These are phyloP conservation scores for Oryza punctata DNA, from an alignment of 176 grass and related monocot species.

Conservation along the genomic window DNA sequence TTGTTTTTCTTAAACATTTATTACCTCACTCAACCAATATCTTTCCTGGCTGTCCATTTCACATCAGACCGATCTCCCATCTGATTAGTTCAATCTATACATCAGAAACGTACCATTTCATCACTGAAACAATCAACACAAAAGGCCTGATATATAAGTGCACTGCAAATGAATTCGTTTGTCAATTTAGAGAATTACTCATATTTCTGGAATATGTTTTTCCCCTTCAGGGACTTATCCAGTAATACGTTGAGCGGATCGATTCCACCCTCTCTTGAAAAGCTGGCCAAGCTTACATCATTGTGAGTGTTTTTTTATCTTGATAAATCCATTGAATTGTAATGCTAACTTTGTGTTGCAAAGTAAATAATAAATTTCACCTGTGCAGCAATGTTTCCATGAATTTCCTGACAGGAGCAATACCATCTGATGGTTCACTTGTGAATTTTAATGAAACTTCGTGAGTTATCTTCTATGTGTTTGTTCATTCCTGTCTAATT, in stretches of 20 bases:
- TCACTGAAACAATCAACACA: background rate
- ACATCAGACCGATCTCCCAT: background rate
- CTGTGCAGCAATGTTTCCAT: slow-evolving; percentile 92
- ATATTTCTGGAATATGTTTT: slow-evolving; percentile 14
- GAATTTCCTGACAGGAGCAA: slow-evolving; percentile 93
- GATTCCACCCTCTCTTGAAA: slow-evolving; percentile 84
- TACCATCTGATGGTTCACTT: slow-evolving; percentile 74
- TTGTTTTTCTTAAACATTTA: background rate
- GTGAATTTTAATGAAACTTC: slow-evolving; percentile 84
- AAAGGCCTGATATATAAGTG: background rate
- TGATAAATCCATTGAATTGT: slow-evolving; percentile 21
- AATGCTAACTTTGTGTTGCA: background rate
- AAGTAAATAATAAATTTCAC: slow-evolving; percentile 21
- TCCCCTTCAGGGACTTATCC: slow-evolving; percentile 74
- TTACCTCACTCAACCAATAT: slow-evolving; percentile 13
- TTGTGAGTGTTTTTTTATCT: slow-evolving; percentile 72
- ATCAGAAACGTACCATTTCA: background rate
- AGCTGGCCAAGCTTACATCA: slow-evolving; percentile 73
- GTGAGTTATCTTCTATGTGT: slow-evolving; percentile 61
- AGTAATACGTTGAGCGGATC: slow-evolving; percentile 95
- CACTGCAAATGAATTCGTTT: background rate
- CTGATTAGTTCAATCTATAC: slow-evolving; percentile 20
- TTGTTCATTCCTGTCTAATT: slow-evolving; percentile 33
- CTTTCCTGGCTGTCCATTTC: slow-evolving; percentile 21
- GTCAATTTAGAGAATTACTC: background rate